Evolutionary conservation across 1,139 yeast species (phyloP).

Genomic region (Sugiyamaella castrensis): DNA sequence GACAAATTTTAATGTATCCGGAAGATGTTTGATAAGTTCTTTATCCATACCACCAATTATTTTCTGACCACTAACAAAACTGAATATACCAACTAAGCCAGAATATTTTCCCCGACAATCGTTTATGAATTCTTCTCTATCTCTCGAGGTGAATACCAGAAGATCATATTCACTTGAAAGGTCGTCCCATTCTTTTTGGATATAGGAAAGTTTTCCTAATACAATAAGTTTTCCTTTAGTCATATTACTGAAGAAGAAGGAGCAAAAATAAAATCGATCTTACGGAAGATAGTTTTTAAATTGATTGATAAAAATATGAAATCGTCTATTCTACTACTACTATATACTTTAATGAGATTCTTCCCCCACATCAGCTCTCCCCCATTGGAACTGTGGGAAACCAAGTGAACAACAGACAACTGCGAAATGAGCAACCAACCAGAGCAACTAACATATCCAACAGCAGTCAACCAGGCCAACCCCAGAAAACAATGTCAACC

Average conservation of each 20-base stretch:
- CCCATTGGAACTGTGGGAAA: no score
- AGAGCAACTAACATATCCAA: no score
- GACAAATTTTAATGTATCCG: conserved; percentile 58
- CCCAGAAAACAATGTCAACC: no score
- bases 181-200: conserved; percentile 27
- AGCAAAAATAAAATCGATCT: no score
- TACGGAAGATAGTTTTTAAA: no score
- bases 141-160: conserved; percentile 17
- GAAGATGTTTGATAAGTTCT: conserved; percentile 61
- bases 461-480: no score
- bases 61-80: conserved; percentile 34
- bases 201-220: conserved; percentile 14
- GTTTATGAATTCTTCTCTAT: conserved; percentile 35
- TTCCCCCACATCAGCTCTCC: no score
- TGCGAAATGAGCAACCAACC: no score
- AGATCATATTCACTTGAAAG: conserved; percentile 29
- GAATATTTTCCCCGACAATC: conserved; percentile 34
- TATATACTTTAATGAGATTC: no score
- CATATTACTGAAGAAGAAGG: neutral
- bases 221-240: conserved; percentile 16
- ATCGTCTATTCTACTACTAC: no score
- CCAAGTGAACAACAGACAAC: no score
- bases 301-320: no score
- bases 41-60: conserved; percentile 67
- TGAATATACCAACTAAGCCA: conserved; percentile 39